Evolutionary conservation across 2,329 filamentous ascomycete genomes (phyloP).

Genomic region (Fusarium compactum): DNA sequence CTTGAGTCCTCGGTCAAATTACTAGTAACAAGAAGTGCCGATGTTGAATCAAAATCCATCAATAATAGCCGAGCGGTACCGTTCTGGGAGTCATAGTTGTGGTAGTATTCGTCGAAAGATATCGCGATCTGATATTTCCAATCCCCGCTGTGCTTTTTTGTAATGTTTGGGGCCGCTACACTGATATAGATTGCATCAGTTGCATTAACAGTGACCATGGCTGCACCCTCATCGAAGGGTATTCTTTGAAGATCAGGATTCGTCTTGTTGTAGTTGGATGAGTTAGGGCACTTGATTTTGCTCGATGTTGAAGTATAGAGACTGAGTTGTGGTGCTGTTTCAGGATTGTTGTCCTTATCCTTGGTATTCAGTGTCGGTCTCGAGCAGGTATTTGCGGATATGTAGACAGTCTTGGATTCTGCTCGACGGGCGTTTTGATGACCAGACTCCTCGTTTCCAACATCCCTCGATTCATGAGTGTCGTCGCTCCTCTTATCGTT

Average conservation of each 20-base stretch:
- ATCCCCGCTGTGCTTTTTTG: slow-evolving; percentile 68
- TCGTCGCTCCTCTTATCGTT: slow-evolving; percentile 34
- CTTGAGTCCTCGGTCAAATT: slow-evolving; percentile 73
- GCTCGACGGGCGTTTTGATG: slow-evolving; percentile 49
- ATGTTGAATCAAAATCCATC: slow-evolving; percentile 85
- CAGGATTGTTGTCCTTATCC: slow-evolving; percentile 20
- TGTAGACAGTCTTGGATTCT: slow-evolving; percentile 68
- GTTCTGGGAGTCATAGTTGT: slow-evolving; percentile 65
- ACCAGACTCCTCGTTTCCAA: slow-evolving; percentile 9
- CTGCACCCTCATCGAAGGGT: slow-evolving; percentile 76
- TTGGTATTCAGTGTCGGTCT: slow-evolving; percentile 69
- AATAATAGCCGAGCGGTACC: slow-evolving; percentile 71
- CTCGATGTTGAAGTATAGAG: slow-evolving; percentile 77
- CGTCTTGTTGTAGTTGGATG: slow-evolving; percentile 36
- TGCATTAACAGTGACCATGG: slow-evolving; percentile 71
- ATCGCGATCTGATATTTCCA: slow-evolving; percentile 87
- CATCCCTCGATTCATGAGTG: slow-evolving; percentile 24
- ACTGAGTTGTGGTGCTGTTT: slow-evolving; percentile 75
- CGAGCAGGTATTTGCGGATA: slow-evolving; percentile 87
- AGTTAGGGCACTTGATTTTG: slow-evolving; percentile 48
- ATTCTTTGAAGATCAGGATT: slow-evolving; percentile 47
- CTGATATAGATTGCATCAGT: slow-evolving; percentile 80
- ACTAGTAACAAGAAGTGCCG: slow-evolving; percentile 82
- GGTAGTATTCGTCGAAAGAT: slow-evolving; percentile 83
- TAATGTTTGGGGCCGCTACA: slow-evolving; percentile 76